Base-by-base conservation (phyloP, 805 yeast species). In the Maudiozyma turicensis region DNA sequence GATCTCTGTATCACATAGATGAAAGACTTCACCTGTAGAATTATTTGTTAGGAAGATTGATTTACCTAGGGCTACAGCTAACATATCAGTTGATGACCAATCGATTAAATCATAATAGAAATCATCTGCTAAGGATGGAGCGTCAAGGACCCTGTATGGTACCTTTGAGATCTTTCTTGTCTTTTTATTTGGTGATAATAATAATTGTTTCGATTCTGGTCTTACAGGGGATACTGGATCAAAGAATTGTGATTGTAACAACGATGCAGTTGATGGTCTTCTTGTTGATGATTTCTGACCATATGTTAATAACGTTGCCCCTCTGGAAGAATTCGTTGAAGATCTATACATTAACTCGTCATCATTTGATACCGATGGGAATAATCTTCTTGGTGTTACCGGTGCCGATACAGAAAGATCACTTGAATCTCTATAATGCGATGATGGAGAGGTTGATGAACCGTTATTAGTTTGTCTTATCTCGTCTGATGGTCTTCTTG, bases 111-210 rank as follows among this genome's bases (percentile, higher is more conserved):
- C 93, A 46, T 89, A 74, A 63, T 91, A 91, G 61, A 90, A 91
- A 63, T 91, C 98, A 64, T 93, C 98, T 6, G 88, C 88, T 26
- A 93, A 71, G 44, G 88, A 95, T 0, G 98, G 99, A 0, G 99
- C 99, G 68, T 91, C 99, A 42, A 91, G 74, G 5, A 91, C 97
- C 49, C 96, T 75, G 60, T 84, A 89, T 0, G 99, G 98, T 0
- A 89, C 86, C 60, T 85, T 86, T 3, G 93, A 74, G 20, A 93
- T 86, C 32, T 78, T 76, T 43, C 99, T 70, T 1, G 84, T 79
- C 59, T 80, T 84, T 66, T 83, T 87, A 50, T 84, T 82, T 0
- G 97, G 97, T 1, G 91, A 82, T 46, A 90, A 68, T 42, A 93
- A 71, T 29, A 90, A 67, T 57, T 79, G 76, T 58, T 90, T 95